These are phyloP conservation scores for Neurospora sp. DNA, from an alignment of 495 filamentous ascomycete species.

Conservation along the genomic window DNA sequence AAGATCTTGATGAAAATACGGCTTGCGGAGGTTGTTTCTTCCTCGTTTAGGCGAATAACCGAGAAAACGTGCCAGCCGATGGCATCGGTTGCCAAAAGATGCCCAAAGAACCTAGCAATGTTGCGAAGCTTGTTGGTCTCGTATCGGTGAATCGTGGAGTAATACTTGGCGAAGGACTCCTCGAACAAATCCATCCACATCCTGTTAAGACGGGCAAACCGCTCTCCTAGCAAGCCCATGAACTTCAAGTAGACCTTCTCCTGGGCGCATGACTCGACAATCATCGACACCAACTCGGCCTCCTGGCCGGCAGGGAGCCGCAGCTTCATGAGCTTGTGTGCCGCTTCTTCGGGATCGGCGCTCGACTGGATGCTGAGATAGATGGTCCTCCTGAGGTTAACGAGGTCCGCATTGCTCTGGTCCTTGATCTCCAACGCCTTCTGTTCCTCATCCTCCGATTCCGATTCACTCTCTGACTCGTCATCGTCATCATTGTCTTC, in stretches of 20 bases:
- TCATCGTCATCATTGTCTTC: slow-evolving; percentile 60
- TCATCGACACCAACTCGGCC: slow-evolving; percentile 85
- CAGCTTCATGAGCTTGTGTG: slow-evolving; percentile 91
- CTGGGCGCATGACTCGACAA: slow-evolving; percentile 91
- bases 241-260: slow-evolving; percentile 95
- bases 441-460: slow-evolving; percentile 60
- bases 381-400: slow-evolving; percentile 86
- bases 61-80: slow-evolving; percentile 87
- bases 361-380: slow-evolving; percentile 96
- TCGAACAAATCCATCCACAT: slow-evolving; percentile 91
- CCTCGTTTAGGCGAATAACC: slow-evolving; percentile 81
- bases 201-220: slow-evolving; percentile 90
- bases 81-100: slow-evolving; percentile 76
- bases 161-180: slow-evolving; percentile 79
- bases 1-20: slow-evolving; percentile 98
- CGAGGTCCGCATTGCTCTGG: slow-evolving; percentile 88
- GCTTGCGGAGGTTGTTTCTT: slow-evolving; percentile 88
- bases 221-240: slow-evolving; percentile 86
- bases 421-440: slow-evolving; percentile 89
- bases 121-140: slow-evolving; percentile 92
- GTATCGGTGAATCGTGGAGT: slow-evolving; percentile 93
- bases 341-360: slow-evolving; percentile 88
- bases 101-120: slow-evolving; percentile 89
- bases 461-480: slow-evolving; percentile 69
- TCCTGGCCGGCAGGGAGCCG: slow-evolving; percentile 82